These are phyloP conservation scores for Monosporascus sp. DNA, from an alignment of 2,329 filamentous ascomycete genomes.

Conservation along the genomic window DNA sequence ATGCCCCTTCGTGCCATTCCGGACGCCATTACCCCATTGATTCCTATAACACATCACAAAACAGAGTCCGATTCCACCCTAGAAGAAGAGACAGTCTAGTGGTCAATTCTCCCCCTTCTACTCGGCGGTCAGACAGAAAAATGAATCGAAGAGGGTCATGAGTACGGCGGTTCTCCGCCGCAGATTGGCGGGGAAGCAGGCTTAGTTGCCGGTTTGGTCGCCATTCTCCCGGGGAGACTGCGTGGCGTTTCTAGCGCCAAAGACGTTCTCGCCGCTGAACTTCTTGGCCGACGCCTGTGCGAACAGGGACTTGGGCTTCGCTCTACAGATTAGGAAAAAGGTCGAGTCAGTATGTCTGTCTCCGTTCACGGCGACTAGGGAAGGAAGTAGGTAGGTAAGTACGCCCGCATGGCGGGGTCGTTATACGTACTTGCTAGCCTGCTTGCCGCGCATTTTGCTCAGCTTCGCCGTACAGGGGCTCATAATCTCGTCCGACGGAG, in stretches of 20 bases:
- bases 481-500: constrained; percentile 84
- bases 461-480: constrained; percentile 81
- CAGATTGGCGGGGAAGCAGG: too few relatives aligned
- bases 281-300: constrained; percentile 61
- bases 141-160: constrained; percentile 1
- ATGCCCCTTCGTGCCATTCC: neutral
- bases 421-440: constrained; percentile 64
- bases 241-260: constrained; percentile 27
- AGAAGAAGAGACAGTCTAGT: neutral
- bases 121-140: neutral
- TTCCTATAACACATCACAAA: neutral
- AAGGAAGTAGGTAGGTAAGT: neutral
- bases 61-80: neutral
- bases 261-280: constrained; percentile 40
- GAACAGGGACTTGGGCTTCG: constrained; percentile 64
- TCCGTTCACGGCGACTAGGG: neutral
- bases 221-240: neutral
- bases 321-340: constrained; percentile 31
- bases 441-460: constrained; percentile 72
- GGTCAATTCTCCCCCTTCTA: too few relatives aligned
- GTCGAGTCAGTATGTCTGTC: constrained; percentile 13
- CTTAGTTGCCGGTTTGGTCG: constrained; percentile 1
- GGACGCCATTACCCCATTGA: constrained; percentile 16
- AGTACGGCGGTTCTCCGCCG: neutral
- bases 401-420: neutral